A percentile compares a stretch with the other conserved stretches of the same genome.
phyloP scores from a whole-genome alignment of 179 eudicot genomes.

The Camellia oleifera region DNA sequence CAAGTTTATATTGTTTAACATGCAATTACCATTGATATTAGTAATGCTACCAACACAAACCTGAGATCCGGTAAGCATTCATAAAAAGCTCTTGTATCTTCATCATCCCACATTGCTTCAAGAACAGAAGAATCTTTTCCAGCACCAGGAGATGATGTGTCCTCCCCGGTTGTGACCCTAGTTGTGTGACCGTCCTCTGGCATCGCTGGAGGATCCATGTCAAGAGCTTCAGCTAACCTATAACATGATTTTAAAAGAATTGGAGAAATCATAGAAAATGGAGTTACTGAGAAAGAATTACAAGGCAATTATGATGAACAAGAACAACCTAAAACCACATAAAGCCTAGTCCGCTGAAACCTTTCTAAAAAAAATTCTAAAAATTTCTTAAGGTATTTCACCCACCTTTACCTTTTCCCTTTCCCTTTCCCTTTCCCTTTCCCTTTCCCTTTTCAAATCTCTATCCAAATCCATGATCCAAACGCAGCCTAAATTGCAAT shows the following conservation, averaged over 20 bases:
- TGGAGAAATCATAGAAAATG: neutral
- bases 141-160: slow-evolving; percentile 48
- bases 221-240: slow-evolving; percentile 98
- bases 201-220: slow-evolving; percentile 92
- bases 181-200: slow-evolving; percentile 98
- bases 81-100: slow-evolving; percentile 93
- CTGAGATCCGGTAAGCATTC: slow-evolving; percentile 97
- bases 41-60: slow-evolving; percentile 34
- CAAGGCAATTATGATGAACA: neutral
- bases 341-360: neutral
- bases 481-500: no score
- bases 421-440: no score
- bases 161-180: slow-evolving; percentile 86
- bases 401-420: no score
- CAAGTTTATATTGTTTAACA: neutral
- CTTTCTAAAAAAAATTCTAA: neutral
- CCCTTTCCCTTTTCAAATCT: no score
- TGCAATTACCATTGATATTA: neutral
- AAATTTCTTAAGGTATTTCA: neutral
- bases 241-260: slow-evolving; percentile 10
- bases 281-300: slow-evolving; percentile 16
- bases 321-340: neutral
- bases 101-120: slow-evolving; percentile 98
- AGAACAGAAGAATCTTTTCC: slow-evolving; percentile 74
- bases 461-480: no score